phyloP scores from a whole-genome alignment of 495 filamentous ascomycete species.

The Trichoderma erinaceum region DNA sequence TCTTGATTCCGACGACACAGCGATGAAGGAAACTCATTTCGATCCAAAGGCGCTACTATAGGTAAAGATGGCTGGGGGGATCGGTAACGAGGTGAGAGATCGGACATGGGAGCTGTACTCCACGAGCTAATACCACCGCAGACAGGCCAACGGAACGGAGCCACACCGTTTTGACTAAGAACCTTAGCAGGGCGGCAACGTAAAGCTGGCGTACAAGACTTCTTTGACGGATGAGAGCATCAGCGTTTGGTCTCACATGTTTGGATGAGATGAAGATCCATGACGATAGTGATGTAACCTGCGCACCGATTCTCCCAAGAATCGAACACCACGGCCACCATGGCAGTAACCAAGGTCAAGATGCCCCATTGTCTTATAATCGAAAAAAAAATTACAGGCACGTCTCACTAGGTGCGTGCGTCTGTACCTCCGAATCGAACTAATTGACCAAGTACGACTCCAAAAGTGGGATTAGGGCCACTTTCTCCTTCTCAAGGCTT shows the following conservation, averaged over 20 bases:
- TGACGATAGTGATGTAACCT: constrained; percentile 2
- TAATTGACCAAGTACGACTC: background rate
- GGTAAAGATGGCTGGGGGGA: constrained; percentile 1
- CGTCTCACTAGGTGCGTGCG: background rate
- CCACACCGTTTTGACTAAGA: background rate
- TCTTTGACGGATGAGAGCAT: background rate
- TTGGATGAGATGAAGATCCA: background rate
- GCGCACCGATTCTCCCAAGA: background rate
- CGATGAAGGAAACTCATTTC: background rate
- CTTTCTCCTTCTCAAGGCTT: background rate
- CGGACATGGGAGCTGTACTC: background rate
- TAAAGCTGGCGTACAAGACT: background rate
- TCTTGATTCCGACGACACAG: constrained; percentile 6
- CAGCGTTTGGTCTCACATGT: background rate
- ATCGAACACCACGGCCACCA: background rate
- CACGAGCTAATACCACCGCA: constrained; percentile 5
- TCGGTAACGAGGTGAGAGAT: constrained; percentile 4
- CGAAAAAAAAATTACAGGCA: background rate
- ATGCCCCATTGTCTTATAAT: background rate
- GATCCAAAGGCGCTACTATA: background rate
- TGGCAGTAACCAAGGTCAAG: background rate
- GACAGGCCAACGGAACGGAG: background rate
- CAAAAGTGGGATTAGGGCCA: background rate
- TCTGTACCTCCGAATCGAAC: background rate
- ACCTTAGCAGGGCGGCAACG: background rate